Evolutionary conservation across 208 protist genomes (phyloP), one percentile per base, ranked within the genome.

Genomic region (Acanthamoeba sp.): DNA sequence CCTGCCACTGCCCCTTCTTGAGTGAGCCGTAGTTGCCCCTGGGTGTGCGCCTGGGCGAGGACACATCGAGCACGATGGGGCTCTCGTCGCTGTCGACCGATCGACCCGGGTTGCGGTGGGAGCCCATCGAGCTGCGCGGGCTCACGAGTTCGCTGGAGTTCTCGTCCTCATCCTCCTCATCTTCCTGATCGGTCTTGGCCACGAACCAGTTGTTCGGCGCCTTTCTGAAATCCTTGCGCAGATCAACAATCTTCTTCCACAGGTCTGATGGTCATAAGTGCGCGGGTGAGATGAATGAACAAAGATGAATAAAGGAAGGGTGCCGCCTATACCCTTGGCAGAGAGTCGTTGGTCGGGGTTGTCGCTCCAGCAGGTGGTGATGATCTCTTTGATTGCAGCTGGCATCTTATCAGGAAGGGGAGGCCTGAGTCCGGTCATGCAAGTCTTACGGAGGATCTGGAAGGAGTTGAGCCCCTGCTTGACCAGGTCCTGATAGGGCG

Each of bases 351-450:
- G 50, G 7, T 91, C 84, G 34, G 38, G 55, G 22, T 91, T 71
- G 14, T 91, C 55, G 42, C 55, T 71, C 84, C 84, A 91, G 84
- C 55, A 91, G 6, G 55, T 45, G 38, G 32, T 71, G 57, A 91
- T 91, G 20, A 91, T 22, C 7, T 64, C 50, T n/a, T 91, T 91
- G 34, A 91, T 64, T 22, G 84, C 22, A 4, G 84, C 84, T 12
- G 84, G 84, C 55, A 91, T 73, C 20, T 71, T 71, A 24, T 64
- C 84, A 36, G 27, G 84, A 27, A 91, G 14, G 5, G 52, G 55
- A 36, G 84, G 84, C 84, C 84, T 66, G 78, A 91, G 84, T 27
- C 84, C 84, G 34, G 50, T 64, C 84, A 91, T 91, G 84, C 84
- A 91, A 0, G 84, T 91, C 59, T 91, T 91, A 18, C 84, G 84